Evolutionary conservation across 2,329 filamentous ascomycete species (phyloP), one percentile per base, ranked within the genome.

Genomic region (Stromatinia cepivora): DNA sequence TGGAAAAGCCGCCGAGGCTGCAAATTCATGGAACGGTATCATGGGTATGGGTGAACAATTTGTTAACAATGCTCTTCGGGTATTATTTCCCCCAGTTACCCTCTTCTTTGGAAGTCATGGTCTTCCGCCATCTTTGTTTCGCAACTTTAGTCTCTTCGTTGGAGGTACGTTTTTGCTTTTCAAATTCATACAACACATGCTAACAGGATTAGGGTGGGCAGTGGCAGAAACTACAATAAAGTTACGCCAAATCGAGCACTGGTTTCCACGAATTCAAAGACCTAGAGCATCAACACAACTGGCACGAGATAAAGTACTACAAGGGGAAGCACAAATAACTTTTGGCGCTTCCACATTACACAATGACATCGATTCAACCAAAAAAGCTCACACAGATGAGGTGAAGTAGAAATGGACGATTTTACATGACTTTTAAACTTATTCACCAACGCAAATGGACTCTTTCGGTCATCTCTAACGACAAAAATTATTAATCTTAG

Each of bases 81-180:
- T 73, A 22, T 39, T 67, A 13, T 67, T 52, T 56, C 73, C 72
- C 20, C 34, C 73, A 11, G 34, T 64, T n/a, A 56, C 71, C 9
- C 54, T 78, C 8, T 39, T 74, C 28, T 17, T 75, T 39, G 76
- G 76, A 4, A 75, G 72, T 42, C 74, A 74, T 66, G 75, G 75
- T 4, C 66, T 76, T 25, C 67, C 72, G 22, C 70, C 75, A 57
- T 75, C 73, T 31, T 34, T 76, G 10, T 28, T 61, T 28, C 71
- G 72, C 11, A 77, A 77, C 58, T 52, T 61, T 58, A 67, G 50
- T 11, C 69, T 76, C 9, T 46, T 72, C n/a, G 54, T 74, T 34
- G 67, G 62, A 54, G 74, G 74, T 75, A 66, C 59, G 71, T 67
- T 54, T 52, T 31, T 46, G 8, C 15, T 6, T 42, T 13, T 9